Base-by-base conservation (phyloP, 2,329 filamentous ascomycete species). In the Clonostachys solani region DNA sequence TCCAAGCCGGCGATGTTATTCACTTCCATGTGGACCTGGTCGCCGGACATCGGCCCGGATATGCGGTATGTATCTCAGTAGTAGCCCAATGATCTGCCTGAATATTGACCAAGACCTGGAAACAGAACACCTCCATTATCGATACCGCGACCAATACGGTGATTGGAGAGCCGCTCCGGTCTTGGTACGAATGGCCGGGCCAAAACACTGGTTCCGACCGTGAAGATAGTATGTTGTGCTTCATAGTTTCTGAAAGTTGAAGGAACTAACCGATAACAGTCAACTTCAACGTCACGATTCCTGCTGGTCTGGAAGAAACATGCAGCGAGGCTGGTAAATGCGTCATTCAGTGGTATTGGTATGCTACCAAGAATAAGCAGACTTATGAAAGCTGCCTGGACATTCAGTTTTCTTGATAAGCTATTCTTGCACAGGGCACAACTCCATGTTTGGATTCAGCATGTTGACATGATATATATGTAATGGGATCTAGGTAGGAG, bases 101-200 rank as follows among this genome's bases (percentile, higher is more conserved):
- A 43, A 42, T 17, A 29, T 29, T 29, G 5, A 29, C 9, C 23
- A 29, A 3, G 45, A 18, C 18, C 13, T 12, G 12, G 38, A 38
- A 12, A n/a, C 41, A 19, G 33, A 84, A 84, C 60, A 76, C 84
- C 36, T 80, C 75, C n/a, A 71, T 84, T 44, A 71, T 85, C 54
- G 69, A 77, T 56, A 76, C 73, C 12, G 64, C 67, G 35, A 71
- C 70, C 52, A 75, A 81, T 64, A 66, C 59, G 23, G 61, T 80
- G 49, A 68, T 84, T 19, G 79, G 78, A 34, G 50, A 63, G 43
- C 72, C 74, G 12, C 66, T 84, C 52, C 79, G 36, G 40, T 42
- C 45, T 7, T 47, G 45, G 45, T 23, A 23, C n/a, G 29, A n/a
- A 9, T 47, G 45, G 45, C 45, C 45, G 6, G 38, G 34, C 19